Conservation (phyloP, 805 yeast genomes). For the Torulaspora microellipsoides region DNA sequence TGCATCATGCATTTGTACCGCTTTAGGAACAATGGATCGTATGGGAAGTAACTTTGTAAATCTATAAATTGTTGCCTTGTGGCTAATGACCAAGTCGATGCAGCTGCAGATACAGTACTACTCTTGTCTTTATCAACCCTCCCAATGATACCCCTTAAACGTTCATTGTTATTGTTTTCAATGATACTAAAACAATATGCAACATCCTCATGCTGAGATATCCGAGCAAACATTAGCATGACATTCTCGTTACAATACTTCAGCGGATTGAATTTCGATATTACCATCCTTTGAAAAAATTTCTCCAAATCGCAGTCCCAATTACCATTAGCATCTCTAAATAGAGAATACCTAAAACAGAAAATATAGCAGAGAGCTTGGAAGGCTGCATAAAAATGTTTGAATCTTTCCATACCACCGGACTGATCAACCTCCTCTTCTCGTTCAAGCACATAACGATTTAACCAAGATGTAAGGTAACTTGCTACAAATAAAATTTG, state of each 20-base stretch:
- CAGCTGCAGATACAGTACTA: constrained; percentile 23
- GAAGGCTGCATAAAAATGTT: constrained; percentile 82
- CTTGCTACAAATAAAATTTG: constrained; percentile 82
- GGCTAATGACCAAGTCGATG: constrained; percentile 40
- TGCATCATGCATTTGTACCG: constrained; percentile 51
- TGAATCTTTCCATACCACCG: constrained; percentile 85
- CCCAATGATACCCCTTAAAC: constrained; percentile 41
- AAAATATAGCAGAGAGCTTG: constrained; percentile 89
- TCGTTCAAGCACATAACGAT: constrained; percentile 74
- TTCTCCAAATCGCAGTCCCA: constrained; percentile 85
- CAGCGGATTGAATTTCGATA: constrained; percentile 88
- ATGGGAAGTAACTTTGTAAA: constrained; percentile 93
- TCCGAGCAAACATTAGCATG: constrained; percentile 86
- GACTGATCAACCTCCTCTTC: constrained; percentile 70
- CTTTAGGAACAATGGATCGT: constrained; percentile 81
- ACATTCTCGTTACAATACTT: constrained; percentile 92
- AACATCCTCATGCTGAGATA: constrained; percentile 83
- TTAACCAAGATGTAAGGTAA: constrained; percentile 78
- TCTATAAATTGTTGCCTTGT: constrained; percentile 80
- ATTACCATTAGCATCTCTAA: constrained; percentile 42
- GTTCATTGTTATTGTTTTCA: constrained; percentile 70
- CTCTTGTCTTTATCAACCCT: constrained; percentile 20
- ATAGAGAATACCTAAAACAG: constrained; percentile 72
- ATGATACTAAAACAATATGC: constrained; percentile 92
- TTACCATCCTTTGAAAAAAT: constrained; percentile 78